phyloP scores from a whole-genome alignment of 108 stramenopile species.

The Licmophora abbreviata region DNA sequence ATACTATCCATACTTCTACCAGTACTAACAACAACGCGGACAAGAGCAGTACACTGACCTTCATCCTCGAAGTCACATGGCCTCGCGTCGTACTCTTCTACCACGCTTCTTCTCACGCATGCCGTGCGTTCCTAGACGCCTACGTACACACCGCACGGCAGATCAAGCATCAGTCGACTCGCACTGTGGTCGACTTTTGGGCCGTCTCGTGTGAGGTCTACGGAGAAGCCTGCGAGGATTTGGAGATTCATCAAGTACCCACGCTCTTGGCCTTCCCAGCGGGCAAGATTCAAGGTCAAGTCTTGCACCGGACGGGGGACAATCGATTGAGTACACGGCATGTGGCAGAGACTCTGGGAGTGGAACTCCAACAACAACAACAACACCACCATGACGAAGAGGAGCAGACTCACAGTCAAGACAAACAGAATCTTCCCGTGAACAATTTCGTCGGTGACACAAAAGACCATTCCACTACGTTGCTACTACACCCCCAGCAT shows the following conservation, averaged over 20 bases:
- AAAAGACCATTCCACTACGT: too few species aligned
- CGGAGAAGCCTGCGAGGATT: constrained; percentile 30
- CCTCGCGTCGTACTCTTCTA: constrained; percentile 33
- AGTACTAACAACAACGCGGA: too few species aligned
- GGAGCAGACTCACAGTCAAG: too few species aligned
- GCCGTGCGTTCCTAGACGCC: constrained; percentile 15
- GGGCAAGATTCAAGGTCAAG: constrained; percentile 20
- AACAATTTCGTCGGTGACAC: too few species aligned
- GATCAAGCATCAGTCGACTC: constrained; percentile 19
- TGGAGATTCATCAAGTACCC: constrained; percentile 24
- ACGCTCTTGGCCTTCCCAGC: constrained; percentile 22
- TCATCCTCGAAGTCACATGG: constrained; percentile 43
- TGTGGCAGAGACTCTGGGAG: background rate
- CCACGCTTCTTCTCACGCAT: constrained; percentile 26
- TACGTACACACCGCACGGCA: constrained; percentile 23
- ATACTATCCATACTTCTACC: too few species aligned
- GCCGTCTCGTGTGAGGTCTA: constrained; percentile 30
- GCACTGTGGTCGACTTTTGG: constrained; percentile 31
- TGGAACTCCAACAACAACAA: background rate
- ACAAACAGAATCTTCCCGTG: too few species aligned
- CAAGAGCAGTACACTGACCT: constrained; percentile 29
- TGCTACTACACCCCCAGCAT: too few species aligned
- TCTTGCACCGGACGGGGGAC: background rate
- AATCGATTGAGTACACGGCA: background rate
- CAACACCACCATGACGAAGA: background rate